Evolutionary conservation across 495 filamentous ascomycete genomes (phyloP).

Genomic region (Penicillium manginii): DNA sequence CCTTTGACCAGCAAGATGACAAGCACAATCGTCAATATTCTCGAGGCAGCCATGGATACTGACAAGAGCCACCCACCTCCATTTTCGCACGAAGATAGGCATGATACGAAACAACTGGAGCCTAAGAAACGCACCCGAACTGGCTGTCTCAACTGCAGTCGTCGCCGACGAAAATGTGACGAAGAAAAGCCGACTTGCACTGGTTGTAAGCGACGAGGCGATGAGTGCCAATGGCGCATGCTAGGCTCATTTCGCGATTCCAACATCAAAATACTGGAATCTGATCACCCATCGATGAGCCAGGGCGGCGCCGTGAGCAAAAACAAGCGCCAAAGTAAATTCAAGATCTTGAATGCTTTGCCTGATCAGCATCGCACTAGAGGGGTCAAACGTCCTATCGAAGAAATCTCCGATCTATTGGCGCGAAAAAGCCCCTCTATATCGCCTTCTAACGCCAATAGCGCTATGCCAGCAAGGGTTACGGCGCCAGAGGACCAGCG

Average conservation of each 20-base stretch:
- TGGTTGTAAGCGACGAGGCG: slow-evolving; percentile 35
- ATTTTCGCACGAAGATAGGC: slow-evolving; percentile 1
- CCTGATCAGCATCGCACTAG: slow-evolving; percentile 1
- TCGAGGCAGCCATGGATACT: background rate
- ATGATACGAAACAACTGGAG: slow-evolving; percentile 9
- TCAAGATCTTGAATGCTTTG: slow-evolving; percentile 33
- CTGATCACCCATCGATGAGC: slow-evolving; percentile 38
- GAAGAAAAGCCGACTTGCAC: slow-evolving; percentile 36
- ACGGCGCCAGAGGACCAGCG: background rate
- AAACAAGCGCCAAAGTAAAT: slow-evolving; percentile 31
- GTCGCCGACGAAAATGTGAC: slow-evolving; percentile 38
- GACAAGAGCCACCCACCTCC: background rate
- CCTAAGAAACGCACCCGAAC: slow-evolving; percentile 38
- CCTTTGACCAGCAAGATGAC: slow-evolving; percentile 6
- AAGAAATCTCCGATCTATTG: background rate
- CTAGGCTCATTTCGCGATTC: slow-evolving; percentile 41
- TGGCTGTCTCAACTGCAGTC: slow-evolving; percentile 41
- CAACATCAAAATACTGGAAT: slow-evolving; percentile 36
- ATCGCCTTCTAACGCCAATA: background rate
- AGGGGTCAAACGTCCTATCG: slow-evolving; percentile 2
- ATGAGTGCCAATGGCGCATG: slow-evolving; percentile 37
- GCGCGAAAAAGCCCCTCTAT: slow-evolving; percentile 1
- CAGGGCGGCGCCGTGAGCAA: slow-evolving; percentile 24
- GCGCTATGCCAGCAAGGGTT: background rate
- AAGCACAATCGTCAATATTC: background rate